Conservation (phyloP, 1,284 basidiomycete species). For the Trametes pubescens region DNA sequence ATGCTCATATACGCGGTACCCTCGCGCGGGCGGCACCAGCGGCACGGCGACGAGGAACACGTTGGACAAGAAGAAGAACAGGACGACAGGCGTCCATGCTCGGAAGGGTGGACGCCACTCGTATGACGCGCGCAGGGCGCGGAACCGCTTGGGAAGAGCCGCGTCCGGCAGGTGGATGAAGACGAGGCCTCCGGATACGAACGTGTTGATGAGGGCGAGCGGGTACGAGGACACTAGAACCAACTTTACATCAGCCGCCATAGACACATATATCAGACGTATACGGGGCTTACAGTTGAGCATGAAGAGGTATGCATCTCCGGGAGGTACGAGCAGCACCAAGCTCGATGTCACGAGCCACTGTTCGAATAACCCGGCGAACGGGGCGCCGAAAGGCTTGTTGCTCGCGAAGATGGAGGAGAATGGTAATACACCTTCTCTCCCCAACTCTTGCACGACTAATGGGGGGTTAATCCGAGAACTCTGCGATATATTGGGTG, state of each 20-base stretch:
- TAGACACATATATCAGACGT: background rate
- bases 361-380: constrained; percentile 64
- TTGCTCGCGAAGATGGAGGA: constrained; percentile 70
- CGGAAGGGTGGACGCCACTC: constrained; percentile 71
- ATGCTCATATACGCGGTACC: constrained; percentile 58
- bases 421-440: constrained; percentile 70
- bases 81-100: constrained; percentile 55
- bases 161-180: constrained; percentile 57
- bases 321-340: constrained; percentile 61
- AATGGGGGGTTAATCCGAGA: background rate
- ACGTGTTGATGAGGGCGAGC: constrained; percentile 60
- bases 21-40: constrained; percentile 62
- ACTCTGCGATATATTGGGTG: constrained; percentile 5
- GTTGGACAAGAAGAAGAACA: constrained; percentile 69
- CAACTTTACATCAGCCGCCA: background rate
- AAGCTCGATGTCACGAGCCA: constrained; percentile 61
- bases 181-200: constrained; percentile 67
- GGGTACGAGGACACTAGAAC: constrained; percentile 62
- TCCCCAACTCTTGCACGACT: constrained; percentile 77
- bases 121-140: constrained; percentile 41
- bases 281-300: constrained; percentile 58
- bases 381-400: constrained; percentile 67
- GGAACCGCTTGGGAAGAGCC: constrained; percentile 17
- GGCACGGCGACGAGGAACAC: constrained; percentile 67
- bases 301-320: constrained; percentile 74